Evolutionary conservation across 768 basidiomycete species (phyloP).

Genomic region (Suillus occidentalis): DNA sequence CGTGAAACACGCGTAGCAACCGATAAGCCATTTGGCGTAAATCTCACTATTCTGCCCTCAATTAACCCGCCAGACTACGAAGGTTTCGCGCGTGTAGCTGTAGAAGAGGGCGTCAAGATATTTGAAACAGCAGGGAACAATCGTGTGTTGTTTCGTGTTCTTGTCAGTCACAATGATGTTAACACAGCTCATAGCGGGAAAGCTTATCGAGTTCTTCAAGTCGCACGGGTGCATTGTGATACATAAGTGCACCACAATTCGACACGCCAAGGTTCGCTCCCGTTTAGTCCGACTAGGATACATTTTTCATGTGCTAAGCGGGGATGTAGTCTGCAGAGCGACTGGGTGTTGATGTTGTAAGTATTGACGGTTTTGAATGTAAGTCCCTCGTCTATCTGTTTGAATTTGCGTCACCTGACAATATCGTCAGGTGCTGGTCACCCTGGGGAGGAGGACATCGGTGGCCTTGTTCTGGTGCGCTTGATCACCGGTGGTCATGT

Average conservation of each 20-base stretch:
- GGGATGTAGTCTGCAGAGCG: slow-evolving; percentile 55
- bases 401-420: slow-evolving; percentile 4
- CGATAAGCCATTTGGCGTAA: slow-evolving; percentile 79
- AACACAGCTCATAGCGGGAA: slow-evolving; percentile 51
- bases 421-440: slow-evolving; percentile 77
- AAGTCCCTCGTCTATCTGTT: slow-evolving; percentile 18
- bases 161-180: neutral
- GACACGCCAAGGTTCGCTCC: slow-evolving; percentile 71
- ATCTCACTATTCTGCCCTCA: slow-evolving; percentile 82
- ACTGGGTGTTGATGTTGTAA: slow-evolving; percentile 82
- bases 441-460: slow-evolving; percentile 93
- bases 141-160: slow-evolving; percentile 47
- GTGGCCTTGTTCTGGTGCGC: slow-evolving; percentile 75
- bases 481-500: neutral
- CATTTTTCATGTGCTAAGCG: slow-evolving; percentile 1
- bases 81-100: slow-evolving; percentile 76
- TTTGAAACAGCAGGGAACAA: slow-evolving; percentile 95
- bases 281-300: slow-evolving; percentile 26
- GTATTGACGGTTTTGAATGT: slow-evolving; percentile 94
- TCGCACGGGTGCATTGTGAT: slow-evolving; percentile 74
- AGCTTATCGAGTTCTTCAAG: slow-evolving; percentile 81
- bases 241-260: slow-evolving; percentile 87
- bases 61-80: slow-evolving; percentile 92
- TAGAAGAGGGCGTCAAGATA: slow-evolving; percentile 84
- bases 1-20: slow-evolving; percentile 71